These are phyloP conservation scores for Trichomonas gallinae DNA, from an alignment of 208 protist species.

Conservation along the genomic window DNA sequence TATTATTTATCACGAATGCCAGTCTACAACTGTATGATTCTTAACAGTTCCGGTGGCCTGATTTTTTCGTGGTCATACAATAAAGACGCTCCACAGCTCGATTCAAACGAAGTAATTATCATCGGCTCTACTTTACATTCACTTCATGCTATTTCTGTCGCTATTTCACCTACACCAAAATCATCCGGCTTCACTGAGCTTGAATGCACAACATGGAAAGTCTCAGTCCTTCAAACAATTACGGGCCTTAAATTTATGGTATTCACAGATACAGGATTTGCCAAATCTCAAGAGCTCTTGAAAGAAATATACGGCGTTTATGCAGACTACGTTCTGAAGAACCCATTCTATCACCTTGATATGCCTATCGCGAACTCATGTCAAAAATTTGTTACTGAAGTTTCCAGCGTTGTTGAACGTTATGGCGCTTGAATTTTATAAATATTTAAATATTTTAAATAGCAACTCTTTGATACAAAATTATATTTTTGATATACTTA, in stretches of 20 bases:
- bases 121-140: not conserved
- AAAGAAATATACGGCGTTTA: not conserved
- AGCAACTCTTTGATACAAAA: too few relatives aligned
- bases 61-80: not conserved
- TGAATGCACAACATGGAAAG: not conserved
- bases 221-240: not conserved
- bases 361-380: constrained; percentile 20
- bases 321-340: constrained; percentile 2
- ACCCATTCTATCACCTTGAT: not conserved
- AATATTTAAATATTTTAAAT: not conserved
- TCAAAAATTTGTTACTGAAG: constrained; percentile 24
- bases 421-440: not conserved
- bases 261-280: not conserved
- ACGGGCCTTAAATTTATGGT: not conserved
- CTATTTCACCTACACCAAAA: not conserved
- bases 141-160: constrained; percentile 18
- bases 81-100: not conserved
- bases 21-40: not conserved
- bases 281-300: not conserved
- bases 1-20: not conserved
- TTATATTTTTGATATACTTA: too few relatives aligned
- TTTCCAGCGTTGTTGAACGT: not conserved
- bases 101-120: constrained; percentile 22
- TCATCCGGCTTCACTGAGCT: not conserved
- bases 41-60: not conserved